A percentile compares a stretch with the other conserved stretches of the same genome.
Conservation (phyloP, 352 stramenopile genomes). For the Phytophthora rubi region DNA sequence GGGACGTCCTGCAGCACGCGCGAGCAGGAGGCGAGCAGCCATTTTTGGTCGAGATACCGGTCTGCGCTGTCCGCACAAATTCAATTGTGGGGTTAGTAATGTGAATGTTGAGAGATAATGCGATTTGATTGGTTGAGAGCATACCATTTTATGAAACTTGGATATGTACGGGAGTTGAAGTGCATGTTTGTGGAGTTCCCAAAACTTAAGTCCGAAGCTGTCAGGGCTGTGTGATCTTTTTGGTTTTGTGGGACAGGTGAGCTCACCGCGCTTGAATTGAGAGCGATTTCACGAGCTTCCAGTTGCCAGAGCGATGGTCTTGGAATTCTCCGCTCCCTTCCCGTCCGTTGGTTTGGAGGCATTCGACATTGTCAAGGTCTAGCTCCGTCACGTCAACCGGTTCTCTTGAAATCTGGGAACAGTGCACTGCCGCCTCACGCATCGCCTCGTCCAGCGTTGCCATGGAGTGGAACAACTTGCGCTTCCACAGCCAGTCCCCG, state of each 20-base stretch:
- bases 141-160: background rate
- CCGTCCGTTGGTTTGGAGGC: constrained; percentile 12
- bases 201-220: background rate
- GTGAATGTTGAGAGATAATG: background rate
- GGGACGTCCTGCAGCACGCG: constrained; percentile 11
- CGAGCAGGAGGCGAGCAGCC: constrained; percentile 27
- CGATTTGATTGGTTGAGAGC: background rate
- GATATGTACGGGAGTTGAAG: constrained; percentile 11
- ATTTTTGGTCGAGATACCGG: constrained; percentile 5
- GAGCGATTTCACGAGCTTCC: constrained; percentile 37
- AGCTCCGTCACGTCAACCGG: constrained; percentile 28
- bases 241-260: constrained; percentile 24
- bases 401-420: constrained; percentile 44
- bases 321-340: constrained; percentile 28
- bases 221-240: background rate
- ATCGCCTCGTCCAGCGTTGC: constrained; percentile 8
- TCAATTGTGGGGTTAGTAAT: constrained; percentile 6
- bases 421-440: constrained; percentile 15
- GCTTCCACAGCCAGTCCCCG: constrained; percentile 21
- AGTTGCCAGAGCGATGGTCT: constrained; percentile 13
- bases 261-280: constrained; percentile 32
- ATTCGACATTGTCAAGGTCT: constrained; percentile 14
- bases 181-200: background rate
- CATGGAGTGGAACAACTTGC: constrained; percentile 45
- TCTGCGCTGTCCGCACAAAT: constrained; percentile 8